These are phyloP conservation scores for Smittium mucronatum DNA, from an alignment of 371 early-diverging fungal species.

Conservation along the genomic window DNA sequence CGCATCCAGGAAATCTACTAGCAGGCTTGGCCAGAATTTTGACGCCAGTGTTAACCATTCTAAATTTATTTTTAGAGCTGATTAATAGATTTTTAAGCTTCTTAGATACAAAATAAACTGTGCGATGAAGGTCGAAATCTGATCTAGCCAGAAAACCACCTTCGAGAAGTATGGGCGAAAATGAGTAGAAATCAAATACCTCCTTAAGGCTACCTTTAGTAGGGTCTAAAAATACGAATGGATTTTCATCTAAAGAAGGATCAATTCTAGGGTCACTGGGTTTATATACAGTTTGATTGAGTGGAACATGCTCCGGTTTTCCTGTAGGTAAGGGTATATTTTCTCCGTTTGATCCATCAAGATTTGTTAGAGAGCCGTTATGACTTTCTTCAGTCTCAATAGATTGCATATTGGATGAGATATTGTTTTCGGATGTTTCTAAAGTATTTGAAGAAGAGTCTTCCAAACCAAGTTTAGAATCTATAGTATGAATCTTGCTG, in stretches of 20 bases:
- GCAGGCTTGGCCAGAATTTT: slow-evolving; percentile 65
- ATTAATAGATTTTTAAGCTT: slow-evolving; percentile 56
- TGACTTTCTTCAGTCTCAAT: not conserved
- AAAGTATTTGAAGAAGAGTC: not conserved
- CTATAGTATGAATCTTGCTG: slow-evolving; percentile 6
- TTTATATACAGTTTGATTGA: slow-evolving; percentile 26
- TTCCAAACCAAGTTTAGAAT: slow-evolving; percentile 14
- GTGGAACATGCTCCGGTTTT: slow-evolving; percentile 1
- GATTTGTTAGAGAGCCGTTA: not conserved
- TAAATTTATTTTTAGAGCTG: slow-evolving; percentile 53
- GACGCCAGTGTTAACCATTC: slow-evolving; percentile 83
- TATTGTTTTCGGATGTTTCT: not conserved
- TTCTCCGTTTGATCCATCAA: not conserved
- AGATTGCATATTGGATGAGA: not conserved
- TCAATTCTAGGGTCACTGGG: slow-evolving; percentile 35
- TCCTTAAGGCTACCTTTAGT: slow-evolving; percentile 41
- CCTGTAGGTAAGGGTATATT: not conserved
- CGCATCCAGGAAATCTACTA: slow-evolving; percentile 39
- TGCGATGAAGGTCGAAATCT: slow-evolving; percentile 45
- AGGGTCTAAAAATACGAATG: slow-evolving; percentile 53
- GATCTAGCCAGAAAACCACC: slow-evolving; percentile 74
- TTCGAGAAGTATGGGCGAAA: slow-evolving; percentile 54
- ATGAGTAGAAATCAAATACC: slow-evolving; percentile 52
- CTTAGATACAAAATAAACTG: slow-evolving; percentile 65
- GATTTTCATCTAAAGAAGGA: slow-evolving; percentile 52